Conservation (phyloP, 306 rosid genomes). For the Carpinus viminea region DNA sequence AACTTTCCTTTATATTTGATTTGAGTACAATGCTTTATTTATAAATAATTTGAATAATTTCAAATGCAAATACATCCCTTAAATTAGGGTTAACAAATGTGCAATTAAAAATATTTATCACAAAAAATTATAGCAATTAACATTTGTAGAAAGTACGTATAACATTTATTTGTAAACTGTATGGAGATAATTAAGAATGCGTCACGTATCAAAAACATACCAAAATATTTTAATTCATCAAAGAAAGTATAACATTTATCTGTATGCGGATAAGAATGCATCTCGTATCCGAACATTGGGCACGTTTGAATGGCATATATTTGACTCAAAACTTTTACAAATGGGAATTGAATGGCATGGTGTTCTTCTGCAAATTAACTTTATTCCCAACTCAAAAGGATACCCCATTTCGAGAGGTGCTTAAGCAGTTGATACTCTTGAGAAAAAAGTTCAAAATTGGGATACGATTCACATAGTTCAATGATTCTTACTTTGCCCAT, state of each 20-base stretch:
- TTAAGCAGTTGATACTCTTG: neutral
- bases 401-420: neutral
- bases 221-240: too few relatives aligned
- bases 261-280: conserved; percentile 17
- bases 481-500: neutral
- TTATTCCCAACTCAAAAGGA: conserved; percentile 19
- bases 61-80: too few relatives aligned
- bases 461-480: neutral
- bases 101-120: too few relatives aligned
- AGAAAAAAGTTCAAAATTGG: neutral
- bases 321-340: neutral
- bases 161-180: too few relatives aligned
- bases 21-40: too few relatives aligned
- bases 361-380: neutral
- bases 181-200: too few relatives aligned
- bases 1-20: too few relatives aligned
- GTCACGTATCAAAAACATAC: too few relatives aligned
- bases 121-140: too few relatives aligned
- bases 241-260: neutral
- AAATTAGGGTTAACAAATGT: too few relatives aligned
- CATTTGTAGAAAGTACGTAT: too few relatives aligned
- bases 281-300: conserved; percentile 3
- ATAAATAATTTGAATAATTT: too few relatives aligned
- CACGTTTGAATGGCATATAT: conserved; percentile 12
- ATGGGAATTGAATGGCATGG: neutral